Conservation (phyloP, 371 early-diverging fungal genomes). For the Mortierella sp. region DNA sequence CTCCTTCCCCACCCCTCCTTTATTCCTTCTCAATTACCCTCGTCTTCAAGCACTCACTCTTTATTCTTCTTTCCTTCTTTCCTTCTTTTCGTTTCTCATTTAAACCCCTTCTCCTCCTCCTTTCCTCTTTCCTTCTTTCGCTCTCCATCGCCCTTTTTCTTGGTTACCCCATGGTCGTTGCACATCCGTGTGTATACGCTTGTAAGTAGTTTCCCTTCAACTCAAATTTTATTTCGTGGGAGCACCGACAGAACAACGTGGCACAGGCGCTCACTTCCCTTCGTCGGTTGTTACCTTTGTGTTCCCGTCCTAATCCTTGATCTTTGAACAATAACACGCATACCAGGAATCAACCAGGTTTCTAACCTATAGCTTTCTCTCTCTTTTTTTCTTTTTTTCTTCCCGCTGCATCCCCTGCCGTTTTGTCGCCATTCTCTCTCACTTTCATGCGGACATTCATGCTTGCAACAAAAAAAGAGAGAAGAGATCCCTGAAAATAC, state of each 20-base stretch:
- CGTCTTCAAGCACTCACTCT: background rate
- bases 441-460: background rate
- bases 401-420: background rate
- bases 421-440: background rate
- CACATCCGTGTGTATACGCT: slow-evolving; percentile 1
- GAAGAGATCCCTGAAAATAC: slow-evolving; percentile 1
- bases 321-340: background rate
- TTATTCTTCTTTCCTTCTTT: background rate
- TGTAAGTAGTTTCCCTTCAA: background rate
- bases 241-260: background rate
- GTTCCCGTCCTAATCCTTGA: too few relatives aligned
- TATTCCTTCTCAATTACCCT: background rate
- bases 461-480: background rate
- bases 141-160: slow-evolving; percentile 1
- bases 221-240: background rate
- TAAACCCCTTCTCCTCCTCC: background rate
- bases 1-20: background rate
- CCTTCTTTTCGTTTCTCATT: background rate
- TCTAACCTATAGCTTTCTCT: background rate
- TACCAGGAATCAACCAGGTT: background rate
- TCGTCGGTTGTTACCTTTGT: background rate
- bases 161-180: slow-evolving; percentile 3
- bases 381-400: background rate
- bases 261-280: slow-evolving; percentile 1
- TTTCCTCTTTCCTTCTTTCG: background rate